Evolutionary conservation across 1,139 yeast genomes (phyloP).

Genomic region (Kodamaea arcana): DNA sequence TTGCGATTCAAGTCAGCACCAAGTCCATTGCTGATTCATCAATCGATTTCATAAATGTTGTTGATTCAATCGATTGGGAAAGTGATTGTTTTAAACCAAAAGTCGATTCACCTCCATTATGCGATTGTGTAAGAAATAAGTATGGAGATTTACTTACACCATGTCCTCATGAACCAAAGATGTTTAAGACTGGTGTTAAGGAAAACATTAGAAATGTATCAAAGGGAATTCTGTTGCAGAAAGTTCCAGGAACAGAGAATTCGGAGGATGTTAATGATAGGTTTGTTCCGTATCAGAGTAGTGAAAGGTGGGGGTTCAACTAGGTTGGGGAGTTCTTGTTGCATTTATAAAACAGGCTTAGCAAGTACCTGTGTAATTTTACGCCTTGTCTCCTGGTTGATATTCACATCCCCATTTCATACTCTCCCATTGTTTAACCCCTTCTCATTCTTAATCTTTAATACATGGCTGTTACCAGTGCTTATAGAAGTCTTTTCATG

Average conservation of each 20-base stretch:
- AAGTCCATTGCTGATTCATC: slow-evolving; percentile 26
- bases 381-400: too few relatives aligned
- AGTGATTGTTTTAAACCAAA: background rate
- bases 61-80: slow-evolving; percentile 10
- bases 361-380: too few relatives aligned
- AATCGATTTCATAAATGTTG: slow-evolving; percentile 17
- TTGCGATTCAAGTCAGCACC: slow-evolving; percentile 32
- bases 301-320: too few relatives aligned
- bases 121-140: slow-evolving; percentile 1
- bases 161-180: slow-evolving; percentile 11
- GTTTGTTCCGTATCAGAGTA: too few relatives aligned
- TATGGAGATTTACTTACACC: background rate
- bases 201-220: background rate
- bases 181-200: background rate
- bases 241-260: background rate
- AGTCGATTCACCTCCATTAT: background rate
- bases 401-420: too few relatives aligned
- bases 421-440: too few relatives aligned
- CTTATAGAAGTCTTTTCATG: too few relatives aligned
- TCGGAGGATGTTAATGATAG: too few relatives aligned
- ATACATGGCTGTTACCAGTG: too few relatives aligned
- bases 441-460: too few relatives aligned
- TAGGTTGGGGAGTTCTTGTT: too few relatives aligned
- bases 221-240: background rate
- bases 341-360: too few relatives aligned